Base-by-base conservation (phyloP, 345 rosid genomes). In the Eucalyptus decipiens region DNA sequence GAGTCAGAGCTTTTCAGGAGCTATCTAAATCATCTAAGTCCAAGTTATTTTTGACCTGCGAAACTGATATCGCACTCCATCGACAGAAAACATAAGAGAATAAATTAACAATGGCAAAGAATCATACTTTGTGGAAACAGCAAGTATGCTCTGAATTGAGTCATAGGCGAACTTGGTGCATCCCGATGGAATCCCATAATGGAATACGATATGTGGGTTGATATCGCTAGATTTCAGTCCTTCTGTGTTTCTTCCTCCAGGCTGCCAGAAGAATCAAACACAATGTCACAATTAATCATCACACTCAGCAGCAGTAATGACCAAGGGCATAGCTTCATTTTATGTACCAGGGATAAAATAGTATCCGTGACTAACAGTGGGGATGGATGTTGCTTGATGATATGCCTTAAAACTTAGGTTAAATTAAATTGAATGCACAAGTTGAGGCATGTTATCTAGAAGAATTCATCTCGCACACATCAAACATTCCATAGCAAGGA, bases 161-260 rank as follows among this genome's bases (percentile, higher is more conserved):
- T 97, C 97, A 88, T 93, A 96, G 88, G 98, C 96, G 91, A 95
- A 93, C 92, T 92, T 92, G 88, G 91, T 92, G 87, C 95, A 94
- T 86, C 96, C 95, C 43, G 96, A 92, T 37, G 99, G 99, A 89
- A 97, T 91, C 88, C 99, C 99, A 88, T 96, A 95, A 91, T 96
- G 99, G 90, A 97, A 92, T 37, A 93, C 91, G 54, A 96, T 69
- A 85, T 92, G 94, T 80, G 99, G 99, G n/a, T 97, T 98, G 26
- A 97, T 94, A 88, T 97, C 98, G 87, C 90, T 91, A 69, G 98
- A 89, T 92, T 92, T 95, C 58, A 95, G 86, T 30, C 98, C 96
- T 85, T 94, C 97, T 6, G 91, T 76, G 87, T 83, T 92, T 76
- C 85, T 86, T 88, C 93, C 97, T 91, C 93, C 97, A 43, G 96